Evolutionary conservation across 305 asterid species (phyloP).

Genomic region (Fraxinus greggii): DNA sequence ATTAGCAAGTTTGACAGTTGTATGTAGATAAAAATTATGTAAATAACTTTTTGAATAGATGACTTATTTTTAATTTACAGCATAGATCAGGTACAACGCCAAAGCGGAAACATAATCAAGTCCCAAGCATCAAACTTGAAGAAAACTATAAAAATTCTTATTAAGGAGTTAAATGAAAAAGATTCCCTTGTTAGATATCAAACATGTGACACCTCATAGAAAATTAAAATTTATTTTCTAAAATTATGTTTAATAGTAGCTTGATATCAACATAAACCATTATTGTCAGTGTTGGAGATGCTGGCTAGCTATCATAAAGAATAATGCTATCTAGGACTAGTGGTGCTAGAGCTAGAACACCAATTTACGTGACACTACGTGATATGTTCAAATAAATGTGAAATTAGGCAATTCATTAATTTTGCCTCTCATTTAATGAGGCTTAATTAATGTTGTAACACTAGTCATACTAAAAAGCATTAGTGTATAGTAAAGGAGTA

Average conservation of each 20-base stretch:
- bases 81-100: background rate
- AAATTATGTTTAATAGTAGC: background rate
- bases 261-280: background rate
- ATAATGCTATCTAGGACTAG: too few relatives aligned
- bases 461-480: too few relatives aligned
- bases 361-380: too few relatives aligned
- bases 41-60: background rate
- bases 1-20: background rate
- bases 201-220: background rate
- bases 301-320: background rate
- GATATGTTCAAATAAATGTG: too few relatives aligned
- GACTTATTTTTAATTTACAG: background rate
- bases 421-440: too few relatives aligned
- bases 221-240: background rate
- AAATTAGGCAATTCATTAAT: too few relatives aligned
- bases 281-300: background rate
- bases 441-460: too few relatives aligned
- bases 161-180: background rate
- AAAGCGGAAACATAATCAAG: background rate
- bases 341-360: too few relatives aligned
- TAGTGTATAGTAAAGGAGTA: background rate
- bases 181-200: background rate
- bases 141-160: background rate
- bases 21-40: background rate
- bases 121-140: background rate